phyloP scores from a whole-genome alignment of 2,329 filamentous ascomycete genomes.

The Exophiala alcalophila region DNA sequence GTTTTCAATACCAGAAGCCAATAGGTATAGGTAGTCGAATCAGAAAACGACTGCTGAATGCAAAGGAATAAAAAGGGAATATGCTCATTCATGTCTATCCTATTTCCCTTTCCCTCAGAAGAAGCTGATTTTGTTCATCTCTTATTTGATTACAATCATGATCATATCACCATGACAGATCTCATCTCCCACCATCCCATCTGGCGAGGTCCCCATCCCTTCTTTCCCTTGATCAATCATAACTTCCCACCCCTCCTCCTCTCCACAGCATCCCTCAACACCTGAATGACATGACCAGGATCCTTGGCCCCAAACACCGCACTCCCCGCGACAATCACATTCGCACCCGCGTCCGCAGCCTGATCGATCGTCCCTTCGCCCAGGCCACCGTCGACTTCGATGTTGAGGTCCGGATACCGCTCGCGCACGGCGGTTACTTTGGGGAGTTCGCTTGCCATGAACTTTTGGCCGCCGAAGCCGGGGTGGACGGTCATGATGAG shows the following conservation, averaged over 20 bases:
- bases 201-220: too few relatives aligned
- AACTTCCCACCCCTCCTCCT: slow-evolving; percentile 43
- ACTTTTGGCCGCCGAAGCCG: slow-evolving; percentile 96
- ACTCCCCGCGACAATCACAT: slow-evolving; percentile 95
- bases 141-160: background rate
- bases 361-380: slow-evolving; percentile 87
- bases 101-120: too few relatives aligned
- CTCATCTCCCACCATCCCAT: background rate
- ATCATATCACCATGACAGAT: background rate
- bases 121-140: background rate
- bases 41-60: too few relatives aligned
- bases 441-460: slow-evolving; percentile 93
- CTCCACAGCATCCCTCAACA: slow-evolving; percentile 76
- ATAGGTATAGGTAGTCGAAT: too few relatives aligned
- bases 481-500: slow-evolving; percentile 98
- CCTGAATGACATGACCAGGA: slow-evolving; percentile 79
- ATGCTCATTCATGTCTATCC: too few relatives aligned
- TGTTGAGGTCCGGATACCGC: slow-evolving; percentile 87
- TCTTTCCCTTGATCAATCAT: slow-evolving; percentile 18
- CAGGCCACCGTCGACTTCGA: slow-evolving; percentile 93
- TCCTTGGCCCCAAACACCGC: slow-evolving; percentile 92
- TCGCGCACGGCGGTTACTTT: slow-evolving; percentile 83
- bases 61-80: too few relatives aligned
- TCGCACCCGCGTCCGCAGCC: slow-evolving; percentile 91
- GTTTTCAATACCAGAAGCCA: too few relatives aligned